Evolutionary conservation across 1,284 basidiomycete species (phyloP), one percentile per base, ranked within the genome.

Genomic region (Microbotryum scabiosae): DNA sequence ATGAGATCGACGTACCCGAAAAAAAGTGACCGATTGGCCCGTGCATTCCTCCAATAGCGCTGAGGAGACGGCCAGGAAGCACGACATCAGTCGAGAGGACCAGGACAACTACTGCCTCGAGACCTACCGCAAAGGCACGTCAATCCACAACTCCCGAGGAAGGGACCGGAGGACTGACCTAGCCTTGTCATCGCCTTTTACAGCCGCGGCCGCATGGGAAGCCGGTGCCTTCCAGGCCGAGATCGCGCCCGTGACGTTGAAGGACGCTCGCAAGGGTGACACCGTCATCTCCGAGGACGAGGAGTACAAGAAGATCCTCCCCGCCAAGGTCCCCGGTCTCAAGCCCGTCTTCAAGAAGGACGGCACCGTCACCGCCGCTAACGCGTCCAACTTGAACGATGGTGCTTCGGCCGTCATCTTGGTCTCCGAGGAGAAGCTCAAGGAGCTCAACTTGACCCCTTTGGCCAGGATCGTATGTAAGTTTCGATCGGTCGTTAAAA

Each of bases 251-350:
- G 84, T 98, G n/a, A 87, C 85, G 16, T 84, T 97, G 78, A 56
- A 55, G 28, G 94, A 96, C 79, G 85, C 86, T 72, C 90, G 90
- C 80, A 96, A 94, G 79, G 93, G 91, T 47, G 89, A 97, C 74
- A 85, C 83, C 43, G 77, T 97, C 62, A 82, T 96, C 58, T 82
- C 81, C 70, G 93, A 98, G 79, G 96, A 99, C 73, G 96, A 99
- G 77, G 94, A 98, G 75, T 97, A 91, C 83, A 97, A 76, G 70
- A 76, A 75, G 61, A 71, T 78, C 70, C 73, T 75, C 68, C 65
- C 74, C 43, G 76, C 76, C 58, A 78, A 78, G 71, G 70, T 78
- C 47, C 67, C 71, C 25, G 63, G 70, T 9, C 70, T 78, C 26
- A 71, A 71, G 57, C 76, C 77, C 47, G 77, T 76, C 14, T 78